Percentiles rank a stretch among this genome's conserved stretches.
phyloP scores from a whole-genome alignment of 2,329 filamentous ascomycete genomes.

The Pseudocercospora eumusae region DNA sequence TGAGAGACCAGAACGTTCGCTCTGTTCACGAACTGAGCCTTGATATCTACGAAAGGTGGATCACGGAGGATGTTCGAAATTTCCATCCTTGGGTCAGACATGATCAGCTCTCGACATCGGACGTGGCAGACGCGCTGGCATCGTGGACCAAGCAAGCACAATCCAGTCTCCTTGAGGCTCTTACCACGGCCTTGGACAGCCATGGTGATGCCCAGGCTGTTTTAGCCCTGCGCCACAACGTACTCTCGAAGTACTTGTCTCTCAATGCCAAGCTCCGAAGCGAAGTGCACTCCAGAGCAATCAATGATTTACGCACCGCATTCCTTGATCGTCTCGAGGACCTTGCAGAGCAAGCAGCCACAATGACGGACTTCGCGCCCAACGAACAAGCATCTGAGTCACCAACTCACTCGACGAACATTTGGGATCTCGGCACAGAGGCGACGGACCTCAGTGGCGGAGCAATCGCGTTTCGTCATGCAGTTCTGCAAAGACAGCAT shows the following conservation, averaged over 20 bases:
- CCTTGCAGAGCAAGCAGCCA: slow-evolving; percentile 26
- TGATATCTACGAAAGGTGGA: slow-evolving; percentile 77
- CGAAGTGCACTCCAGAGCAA: slow-evolving; percentile 21
- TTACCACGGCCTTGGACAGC: slow-evolving; percentile 25
- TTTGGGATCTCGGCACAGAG: slow-evolving; percentile 35
- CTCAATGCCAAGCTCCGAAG: slow-evolving; percentile 29
- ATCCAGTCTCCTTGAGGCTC: slow-evolving; percentile 27
- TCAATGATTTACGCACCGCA: slow-evolving; percentile 28
- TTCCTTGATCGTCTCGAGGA: slow-evolving; percentile 30
- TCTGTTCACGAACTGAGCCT: slow-evolving; percentile 70
- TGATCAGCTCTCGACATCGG: slow-evolving; percentile 59
- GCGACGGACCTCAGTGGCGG: slow-evolving; percentile 34
- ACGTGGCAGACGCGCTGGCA: slow-evolving; percentile 46
- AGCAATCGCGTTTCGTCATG: slow-evolving; percentile 63
- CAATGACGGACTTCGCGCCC: slow-evolving; percentile 12
- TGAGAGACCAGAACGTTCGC: slow-evolving; percentile 69
- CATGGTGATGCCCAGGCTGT: slow-evolving; percentile 29
- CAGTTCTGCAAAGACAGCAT: slow-evolving; percentile 68
- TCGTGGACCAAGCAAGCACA: slow-evolving; percentile 70
- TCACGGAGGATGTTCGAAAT: slow-evolving; percentile 76
- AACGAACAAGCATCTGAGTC: slow-evolving; percentile 4
- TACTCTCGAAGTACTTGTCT: slow-evolving; percentile 34
- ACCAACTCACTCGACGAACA: not conserved
- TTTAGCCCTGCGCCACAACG: slow-evolving; percentile 30
- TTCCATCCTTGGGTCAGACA: slow-evolving; percentile 87